Evolutionary conservation across 2,329 filamentous ascomycete genomes (phyloP), one percentile per base, ranked within the genome.

Genomic region (Fusarium dlaminii): DNA sequence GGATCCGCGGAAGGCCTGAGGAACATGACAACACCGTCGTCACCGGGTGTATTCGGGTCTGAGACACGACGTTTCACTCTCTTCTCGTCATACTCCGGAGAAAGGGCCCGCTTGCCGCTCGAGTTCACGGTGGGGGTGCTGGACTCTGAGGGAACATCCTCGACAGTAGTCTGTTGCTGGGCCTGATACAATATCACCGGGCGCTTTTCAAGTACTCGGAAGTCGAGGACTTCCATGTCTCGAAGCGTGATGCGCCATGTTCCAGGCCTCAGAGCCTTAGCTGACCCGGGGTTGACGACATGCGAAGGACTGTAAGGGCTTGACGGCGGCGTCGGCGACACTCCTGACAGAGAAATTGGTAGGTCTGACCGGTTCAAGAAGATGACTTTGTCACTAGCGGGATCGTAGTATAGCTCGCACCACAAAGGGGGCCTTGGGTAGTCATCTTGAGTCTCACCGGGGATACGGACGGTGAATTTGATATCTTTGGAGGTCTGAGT

Each of bases 361-460:
- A 86, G 83, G 42, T 90, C 86, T 22, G 88, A 89, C 65, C 83
- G 84, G 79, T 90, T 90, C 58, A 86, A 79, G 32, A 90, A 84
- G 66, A 90, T 88, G 74, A 89, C 85, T 78, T 87, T 86, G 78
- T 90, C 88, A 80, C 88, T 89, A 70, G 85, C 82, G 22, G 89
- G 88, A 78, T 90, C 87, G 73, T 90, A 90, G 75, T 90, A 90
- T 40, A 90, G 82, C 78, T 90, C 88, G 78, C 87, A 90, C 87
- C 87, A 89, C n/a, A 90, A 75, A 9, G 86, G 84, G 22, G 87
- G 87, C 22, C 86, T 82, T 13, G 82, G 79, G 14, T 80, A 81
- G 49, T 84, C 83, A 65, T 86, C 83, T 45, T 82, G 80, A 57
- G 81, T 82, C 63, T 87, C 85, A 22, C 84, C 84, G 9, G 88